Evolutionary conservation across 208 protist genomes (phyloP).

Genomic region (Leptomonas pyrrhocoris): DNA sequence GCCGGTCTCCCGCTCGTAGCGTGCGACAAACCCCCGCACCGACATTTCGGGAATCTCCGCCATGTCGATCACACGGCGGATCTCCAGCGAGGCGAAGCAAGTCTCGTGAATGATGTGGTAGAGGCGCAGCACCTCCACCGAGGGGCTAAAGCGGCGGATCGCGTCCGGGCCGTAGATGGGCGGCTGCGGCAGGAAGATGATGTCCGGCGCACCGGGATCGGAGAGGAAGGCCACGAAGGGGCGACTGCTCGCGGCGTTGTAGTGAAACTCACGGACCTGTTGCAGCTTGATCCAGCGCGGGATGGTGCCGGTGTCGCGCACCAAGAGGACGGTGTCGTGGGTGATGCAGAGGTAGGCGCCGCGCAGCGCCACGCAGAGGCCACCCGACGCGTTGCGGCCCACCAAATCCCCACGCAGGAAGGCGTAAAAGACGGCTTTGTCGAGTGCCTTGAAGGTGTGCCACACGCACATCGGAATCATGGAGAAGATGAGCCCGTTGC

Average conservation of each 20-base stretch:
- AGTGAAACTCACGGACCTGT: constrained; percentile 56
- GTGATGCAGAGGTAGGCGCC: constrained; percentile 68
- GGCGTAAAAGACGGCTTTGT: constrained; percentile 65
- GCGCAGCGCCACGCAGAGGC: constrained; percentile 40
- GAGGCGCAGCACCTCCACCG: constrained; percentile 38
- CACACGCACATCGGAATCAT: constrained; percentile 69
- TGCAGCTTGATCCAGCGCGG: constrained; percentile 62
- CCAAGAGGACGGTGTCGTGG: constrained; percentile 63
- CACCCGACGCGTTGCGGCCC: constrained; percentile 40
- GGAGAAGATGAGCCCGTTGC: constrained; percentile 69
- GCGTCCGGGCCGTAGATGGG: constrained; percentile 49
- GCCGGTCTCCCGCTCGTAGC: constrained; percentile 29
- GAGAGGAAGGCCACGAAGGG: constrained; percentile 66
- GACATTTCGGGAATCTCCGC: constrained; percentile 32
- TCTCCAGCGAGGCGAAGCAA: constrained; percentile 56
- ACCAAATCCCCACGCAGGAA: constrained; percentile 63
- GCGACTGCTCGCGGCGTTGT: constrained; percentile 43
- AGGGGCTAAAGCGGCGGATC: constrained; percentile 45
- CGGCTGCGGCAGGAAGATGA: constrained; percentile 67
- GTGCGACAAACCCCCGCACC: constrained; percentile 34
- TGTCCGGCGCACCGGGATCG: constrained; percentile 52
- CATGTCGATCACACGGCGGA: constrained; percentile 52
- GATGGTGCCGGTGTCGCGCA: constrained; percentile 62
- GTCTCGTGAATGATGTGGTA: constrained; percentile 50
- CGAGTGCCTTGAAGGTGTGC: constrained; percentile 68